Base-by-base conservation (phyloP, 345 rosid genomes). In the Jatropha curcas region DNA sequence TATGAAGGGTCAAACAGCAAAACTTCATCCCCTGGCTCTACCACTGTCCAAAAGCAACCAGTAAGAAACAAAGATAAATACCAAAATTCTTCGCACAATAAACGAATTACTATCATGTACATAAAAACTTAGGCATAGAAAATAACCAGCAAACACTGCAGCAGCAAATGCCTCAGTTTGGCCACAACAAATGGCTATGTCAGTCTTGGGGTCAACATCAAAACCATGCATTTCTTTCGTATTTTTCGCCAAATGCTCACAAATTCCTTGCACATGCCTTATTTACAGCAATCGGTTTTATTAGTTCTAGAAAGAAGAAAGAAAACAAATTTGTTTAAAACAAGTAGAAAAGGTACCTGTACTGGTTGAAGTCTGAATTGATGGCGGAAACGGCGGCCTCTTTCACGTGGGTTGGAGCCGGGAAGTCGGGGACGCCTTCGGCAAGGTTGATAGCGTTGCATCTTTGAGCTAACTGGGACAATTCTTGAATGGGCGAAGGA, bases 91-190 rank as follows among this genome's bases (percentile, higher is more conserved):
- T 9, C 14, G 3, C 5, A 5, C 4, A 48, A 16, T 48, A 17
- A 48, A 14, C n/a, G 17, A 17, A 48, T 5, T 17, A 48, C n/a
- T 14, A 48, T 14, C 53, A 72, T 35, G 14, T 19, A 34, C 58
- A 53, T 30, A 9, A 13, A 31, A 65, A 27, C 5, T 35, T 34
- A 17, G 28, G 28, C 52, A 58, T 39, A 68, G 50, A n/a, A 59
- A 71, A 79, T 31, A 70, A 88, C 92, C 41, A 5, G 92, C 77
- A 58, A 88, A 86, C 7, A 79, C 51, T 3, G 89, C 79, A 4
- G 93, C 85, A 0, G 93, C 93, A 65, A 88, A 86, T 14, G 93
- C 93, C 85, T 86, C 93, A 12, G 89, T 79, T 80, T 86, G 89
- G 65, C 92, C 92, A 59, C 90, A 88, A 68, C 88, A 85, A 76